Percentiles rank a stretch among this genome's conserved stretches.
Conservation (phyloP, 2,329 filamentous ascomycete species). For the Arthroderma sp. region DNA sequence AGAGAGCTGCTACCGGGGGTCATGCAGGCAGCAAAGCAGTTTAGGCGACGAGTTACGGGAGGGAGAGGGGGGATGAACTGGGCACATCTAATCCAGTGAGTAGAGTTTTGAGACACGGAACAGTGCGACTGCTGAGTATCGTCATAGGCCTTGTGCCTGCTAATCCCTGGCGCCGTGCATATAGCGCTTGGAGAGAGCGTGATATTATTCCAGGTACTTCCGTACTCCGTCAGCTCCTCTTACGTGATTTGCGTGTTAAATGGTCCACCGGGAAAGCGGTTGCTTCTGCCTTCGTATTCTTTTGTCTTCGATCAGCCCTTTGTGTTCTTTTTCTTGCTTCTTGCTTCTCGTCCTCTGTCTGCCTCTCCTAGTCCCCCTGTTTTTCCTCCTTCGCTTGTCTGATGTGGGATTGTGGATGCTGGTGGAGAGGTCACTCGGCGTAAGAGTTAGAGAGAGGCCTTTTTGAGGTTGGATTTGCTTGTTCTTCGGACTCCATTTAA, state of each 20-base stretch:
- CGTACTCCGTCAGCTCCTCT: neutral
- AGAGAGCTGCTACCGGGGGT: neutral
- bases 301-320: too few species aligned
- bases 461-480: neutral
- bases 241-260: neutral
- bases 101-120: conserved; percentile 1
- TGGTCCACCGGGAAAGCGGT: neutral
- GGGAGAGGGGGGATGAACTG: neutral
- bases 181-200: neutral
- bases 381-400: neutral
- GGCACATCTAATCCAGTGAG: neutral
- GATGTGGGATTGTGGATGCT: neutral
- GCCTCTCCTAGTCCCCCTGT: neutral
- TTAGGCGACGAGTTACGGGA: neutral
- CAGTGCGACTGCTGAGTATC: neutral
- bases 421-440: too few species aligned
- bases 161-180: neutral
- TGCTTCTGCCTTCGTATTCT: neutral
- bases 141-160: neutral
- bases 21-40: neutral
- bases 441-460: neutral
- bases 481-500: too few species aligned
- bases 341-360: neutral
- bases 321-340: neutral
- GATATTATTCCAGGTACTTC: neutral